These are phyloP conservation scores for Xylaria curta DNA, from an alignment of 495 filamentous ascomycete species.

Conservation along the genomic window DNA sequence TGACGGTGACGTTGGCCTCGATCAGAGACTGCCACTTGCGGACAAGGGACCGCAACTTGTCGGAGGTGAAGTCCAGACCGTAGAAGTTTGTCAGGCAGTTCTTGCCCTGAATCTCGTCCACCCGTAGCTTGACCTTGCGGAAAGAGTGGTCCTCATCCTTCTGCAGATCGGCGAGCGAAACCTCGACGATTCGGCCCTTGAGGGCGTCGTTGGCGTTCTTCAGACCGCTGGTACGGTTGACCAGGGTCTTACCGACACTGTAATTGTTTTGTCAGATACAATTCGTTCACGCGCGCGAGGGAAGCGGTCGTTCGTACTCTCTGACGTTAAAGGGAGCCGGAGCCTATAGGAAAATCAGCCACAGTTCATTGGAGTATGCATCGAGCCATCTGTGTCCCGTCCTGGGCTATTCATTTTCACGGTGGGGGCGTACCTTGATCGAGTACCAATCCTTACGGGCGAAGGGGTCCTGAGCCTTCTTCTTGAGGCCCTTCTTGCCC, in stretches of 20 bases:
- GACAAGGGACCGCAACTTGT: slow-evolving; percentile 97
- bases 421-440: slow-evolving; percentile 74
- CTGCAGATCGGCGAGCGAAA: slow-evolving; percentile 97
- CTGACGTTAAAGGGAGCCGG: slow-evolving; percentile 93
- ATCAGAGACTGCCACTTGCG: slow-evolving; percentile 99
- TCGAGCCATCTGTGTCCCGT: slow-evolving; percentile 4
- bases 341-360: slow-evolving; percentile 61
- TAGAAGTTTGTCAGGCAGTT: slow-evolving; percentile 99
- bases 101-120: slow-evolving; percentile 99
- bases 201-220: slow-evolving; percentile 99
- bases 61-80: slow-evolving; percentile 99
- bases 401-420: background rate
- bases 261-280: slow-evolving; percentile 41
- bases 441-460: slow-evolving; percentile 98
- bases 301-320: slow-evolving; percentile 74
- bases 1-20: slow-evolving; percentile 98
- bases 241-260: slow-evolving; percentile 98
- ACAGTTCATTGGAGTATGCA: background rate
- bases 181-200: slow-evolving; percentile 98
- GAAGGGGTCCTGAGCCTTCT: slow-evolving; percentile 97
- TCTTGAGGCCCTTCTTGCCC: slow-evolving; percentile 99
- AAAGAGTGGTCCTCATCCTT: slow-evolving; percentile 99
- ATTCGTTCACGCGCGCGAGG: slow-evolving; percentile 12
- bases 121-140: slow-evolving; percentile 98
- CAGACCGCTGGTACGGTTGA: slow-evolving; percentile 98